These are phyloP conservation scores for Dactylis glomerata DNA, from an alignment of 176 grass and related monocot species.

Conservation along the genomic window DNA sequence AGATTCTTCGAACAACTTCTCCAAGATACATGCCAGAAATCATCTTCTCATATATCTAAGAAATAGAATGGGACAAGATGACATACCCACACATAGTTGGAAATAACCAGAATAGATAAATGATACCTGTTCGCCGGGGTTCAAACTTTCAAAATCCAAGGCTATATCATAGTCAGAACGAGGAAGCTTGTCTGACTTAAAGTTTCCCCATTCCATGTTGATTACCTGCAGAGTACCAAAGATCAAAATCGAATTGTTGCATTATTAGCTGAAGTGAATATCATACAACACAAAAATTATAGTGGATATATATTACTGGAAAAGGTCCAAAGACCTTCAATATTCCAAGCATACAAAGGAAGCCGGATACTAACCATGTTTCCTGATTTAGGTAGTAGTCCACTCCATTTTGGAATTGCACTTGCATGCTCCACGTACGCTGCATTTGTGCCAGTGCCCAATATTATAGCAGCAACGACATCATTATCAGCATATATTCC, in stretches of 20 bases:
- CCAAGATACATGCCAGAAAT: slow-evolving; percentile 99
- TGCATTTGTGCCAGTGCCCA: slow-evolving; percentile 95
- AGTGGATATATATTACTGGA: neutral
- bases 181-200: slow-evolving; percentile 74
- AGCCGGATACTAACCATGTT: slow-evolving; percentile 57
- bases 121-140: slow-evolving; percentile 78
- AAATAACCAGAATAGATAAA: slow-evolving; percentile 23
- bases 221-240: slow-evolving; percentile 65
- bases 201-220: slow-evolving; percentile 96
- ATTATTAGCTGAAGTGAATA: slow-evolving; percentile 18
- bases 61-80: neutral
- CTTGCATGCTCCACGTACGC: slow-evolving; percentile 76
- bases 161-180: slow-evolving; percentile 59
- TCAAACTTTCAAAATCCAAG: slow-evolving; percentile 83
- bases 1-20: slow-evolving; percentile 77
- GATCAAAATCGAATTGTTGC: neutral
- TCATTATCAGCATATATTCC: slow-evolving; percentile 77
- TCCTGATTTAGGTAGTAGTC: slow-evolving; percentile 67
- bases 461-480: slow-evolving; percentile 75
- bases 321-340: slow-evolving; percentile 10
- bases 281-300: slow-evolving; percentile 8
- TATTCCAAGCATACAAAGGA: neutral
- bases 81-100: neutral
- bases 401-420: slow-evolving; percentile 84
- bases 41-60: slow-evolving; percentile 94